Conservation (phyloP, 2,329 filamentous ascomycete genomes). For the Paracamarosporium sp. region DNA sequence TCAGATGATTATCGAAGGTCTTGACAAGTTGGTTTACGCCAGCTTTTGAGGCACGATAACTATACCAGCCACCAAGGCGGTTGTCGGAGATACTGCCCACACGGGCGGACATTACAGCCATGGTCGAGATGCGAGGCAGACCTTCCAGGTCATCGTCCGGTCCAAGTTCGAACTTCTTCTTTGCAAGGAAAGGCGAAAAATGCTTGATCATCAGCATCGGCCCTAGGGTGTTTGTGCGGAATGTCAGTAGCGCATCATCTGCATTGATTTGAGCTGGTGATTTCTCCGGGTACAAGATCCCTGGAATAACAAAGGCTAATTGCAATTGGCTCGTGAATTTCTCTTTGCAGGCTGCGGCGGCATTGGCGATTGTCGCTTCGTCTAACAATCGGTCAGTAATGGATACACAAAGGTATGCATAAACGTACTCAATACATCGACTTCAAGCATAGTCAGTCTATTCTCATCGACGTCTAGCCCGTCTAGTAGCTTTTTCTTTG, state of each 20-base stretch:
- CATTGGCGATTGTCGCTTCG: conserved; percentile 65
- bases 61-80: conserved; percentile 78
- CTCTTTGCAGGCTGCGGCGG: conserved; percentile 61
- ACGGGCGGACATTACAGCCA: conserved; percentile 78
- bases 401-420: not conserved
- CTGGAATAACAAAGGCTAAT: conserved; percentile 73
- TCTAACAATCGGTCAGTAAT: conserved; percentile 48
- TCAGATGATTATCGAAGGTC: conserved; percentile 73
- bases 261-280: conserved; percentile 70
- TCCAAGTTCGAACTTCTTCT: conserved; percentile 45
- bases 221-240: conserved; percentile 75
- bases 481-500: conserved; percentile 58
- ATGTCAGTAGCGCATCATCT: conserved; percentile 68
- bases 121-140: conserved; percentile 64
- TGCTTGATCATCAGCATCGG: conserved; percentile 80
- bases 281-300: conserved; percentile 76
- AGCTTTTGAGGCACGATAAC: conserved; percentile 78
- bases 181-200: conserved; percentile 73
- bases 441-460: conserved; percentile 58
- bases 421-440: conserved; percentile 64
- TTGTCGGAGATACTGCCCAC: conserved; percentile 80
- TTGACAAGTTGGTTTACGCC: conserved; percentile 75
- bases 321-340: conserved; percentile 70
- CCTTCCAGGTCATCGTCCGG: conserved; percentile 27
- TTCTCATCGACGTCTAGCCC: conserved; percentile 56